Evolutionary conservation across 805 yeast species (phyloP), one percentile per base, ranked within the genome.

Genomic region (Zygosaccharomyces rouxii): DNA sequence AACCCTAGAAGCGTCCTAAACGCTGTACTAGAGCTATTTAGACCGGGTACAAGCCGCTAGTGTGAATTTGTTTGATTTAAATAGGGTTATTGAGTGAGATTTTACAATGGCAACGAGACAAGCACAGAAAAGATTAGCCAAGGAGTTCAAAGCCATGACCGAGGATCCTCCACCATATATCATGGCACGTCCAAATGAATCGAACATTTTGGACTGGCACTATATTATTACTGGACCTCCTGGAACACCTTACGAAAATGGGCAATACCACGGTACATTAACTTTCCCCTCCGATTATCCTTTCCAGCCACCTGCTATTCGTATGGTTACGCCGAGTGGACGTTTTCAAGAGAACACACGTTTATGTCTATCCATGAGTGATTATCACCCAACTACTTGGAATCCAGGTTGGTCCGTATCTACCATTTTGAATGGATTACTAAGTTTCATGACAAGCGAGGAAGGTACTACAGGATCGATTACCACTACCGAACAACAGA

Each of bases 321-420:
- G 86, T 49, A 89, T 90, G 86, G 71, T 82, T 40, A 90, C 97
- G 0, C 97, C 97, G 4, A 86, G 83, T 58, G 97, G 97, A 3
- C 74, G 96, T 44, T 90, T 90, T 64, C 79, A 81, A 50, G 78
- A 89, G 48, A 87, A 87, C 64, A 82, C 89, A 3, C 72, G 96
- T 42, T 74, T 90, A 23, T 90, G 98, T 69, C 72, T 90, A 42
- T 82, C 90, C n/a, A 89, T 90, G 84, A 84, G 95, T 59, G 97
- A 90, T 69, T 90, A 81, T 66, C 98, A 90, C 59, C 97, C 96
- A 3, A 94, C 89, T 65, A 72, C 85, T 1, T 90, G 98, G 98
- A 89, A 90, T 66, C 97, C 98, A 1, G 89, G 95, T 5, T 90
- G 97, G 97, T 81, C 89, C 39, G 97, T 90, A 22, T 74, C 88